Evolutionary conservation across 106 monocot species (phyloP).

Genomic region (Platanthera guangdongensis): DNA sequence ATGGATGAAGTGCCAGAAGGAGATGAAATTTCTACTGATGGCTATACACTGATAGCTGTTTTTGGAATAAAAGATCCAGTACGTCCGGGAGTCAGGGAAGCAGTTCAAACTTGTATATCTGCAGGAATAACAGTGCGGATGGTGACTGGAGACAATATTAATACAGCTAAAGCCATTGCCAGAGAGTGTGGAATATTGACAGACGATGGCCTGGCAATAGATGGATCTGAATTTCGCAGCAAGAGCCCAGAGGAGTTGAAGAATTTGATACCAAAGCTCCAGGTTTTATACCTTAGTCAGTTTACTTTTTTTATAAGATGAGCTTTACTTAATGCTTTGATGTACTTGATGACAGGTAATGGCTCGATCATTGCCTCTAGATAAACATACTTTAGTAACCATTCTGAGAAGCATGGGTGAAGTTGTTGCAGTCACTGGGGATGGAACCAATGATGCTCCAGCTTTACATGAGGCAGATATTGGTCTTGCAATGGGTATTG

Average conservation of each 20-base stretch:
- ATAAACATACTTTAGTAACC: constrained; percentile 81
- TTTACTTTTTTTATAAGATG: not conserved
- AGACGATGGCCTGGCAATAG: constrained; percentile 79
- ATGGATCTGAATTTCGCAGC: constrained; percentile 73
- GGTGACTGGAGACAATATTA: constrained; percentile 97
- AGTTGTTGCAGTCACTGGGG: constrained; percentile 94
- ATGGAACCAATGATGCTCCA: constrained; percentile 97
- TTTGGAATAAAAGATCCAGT: constrained; percentile 98
- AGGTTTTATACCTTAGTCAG: constrained; percentile 27
- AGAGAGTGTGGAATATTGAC: constrained; percentile 94
- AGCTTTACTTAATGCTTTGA: not conserved
- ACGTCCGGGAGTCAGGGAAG: constrained; percentile 76
- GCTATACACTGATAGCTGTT: constrained; percentile 79
- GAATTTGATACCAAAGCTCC: constrained; percentile 74
- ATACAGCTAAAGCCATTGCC: constrained; percentile 94
- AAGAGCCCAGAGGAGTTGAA: constrained; percentile 64
- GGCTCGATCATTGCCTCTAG: constrained; percentile 89
- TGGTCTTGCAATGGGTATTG: constrained; percentile 95
- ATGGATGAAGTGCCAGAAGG: constrained; percentile 21
- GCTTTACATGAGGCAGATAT: constrained; percentile 94
- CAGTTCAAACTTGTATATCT: constrained; percentile 65
- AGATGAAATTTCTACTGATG: constrained; percentile 55
- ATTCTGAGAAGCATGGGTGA: constrained; percentile 66
- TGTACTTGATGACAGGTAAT: constrained; percentile 50
- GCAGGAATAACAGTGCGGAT: constrained; percentile 91